phyloP scores from a whole-genome alignment of 208 protist species.

The Trypanosomatidae sp. region DNA sequence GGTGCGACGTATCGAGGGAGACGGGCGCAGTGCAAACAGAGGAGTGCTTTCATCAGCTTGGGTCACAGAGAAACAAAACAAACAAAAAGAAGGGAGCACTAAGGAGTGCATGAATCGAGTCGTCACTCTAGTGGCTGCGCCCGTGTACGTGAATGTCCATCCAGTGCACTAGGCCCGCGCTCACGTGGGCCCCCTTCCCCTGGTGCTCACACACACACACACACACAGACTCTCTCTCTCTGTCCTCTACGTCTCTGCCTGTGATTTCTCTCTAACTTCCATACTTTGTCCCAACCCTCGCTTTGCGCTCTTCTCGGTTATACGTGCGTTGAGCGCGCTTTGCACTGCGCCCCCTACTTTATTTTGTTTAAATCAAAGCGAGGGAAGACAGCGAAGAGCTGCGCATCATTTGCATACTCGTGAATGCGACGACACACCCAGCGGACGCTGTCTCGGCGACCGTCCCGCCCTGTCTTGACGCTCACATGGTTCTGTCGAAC shows the following conservation, averaged over 20 bases:
- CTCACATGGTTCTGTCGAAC: background rate
- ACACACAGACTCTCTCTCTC: no score
- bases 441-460: no score
- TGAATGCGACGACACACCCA: constrained; percentile 1
- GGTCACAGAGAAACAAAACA: background rate
- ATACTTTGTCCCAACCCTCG: background rate
- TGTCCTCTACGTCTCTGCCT: background rate
- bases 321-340: background rate
- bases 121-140: background rate
- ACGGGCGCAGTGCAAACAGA: background rate
- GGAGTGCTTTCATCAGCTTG: background rate
- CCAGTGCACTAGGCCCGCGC: background rate
- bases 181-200: background rate
- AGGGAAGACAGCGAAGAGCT: background rate
- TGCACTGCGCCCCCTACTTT: background rate
- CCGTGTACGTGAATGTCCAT: background rate
- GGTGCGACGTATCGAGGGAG: background rate
- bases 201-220: background rate
- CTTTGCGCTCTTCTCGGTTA: background rate
- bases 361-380: background rate
- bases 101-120: background rate
- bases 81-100: background rate
- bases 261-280: no score
- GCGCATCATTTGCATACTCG: background rate
- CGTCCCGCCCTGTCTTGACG: no score